Evolutionary conservation across 192 early-diverging fungal genomes (phyloP), one percentile per base, ranked within the genome.

Genomic region (Gigaspora rosea): DNA sequence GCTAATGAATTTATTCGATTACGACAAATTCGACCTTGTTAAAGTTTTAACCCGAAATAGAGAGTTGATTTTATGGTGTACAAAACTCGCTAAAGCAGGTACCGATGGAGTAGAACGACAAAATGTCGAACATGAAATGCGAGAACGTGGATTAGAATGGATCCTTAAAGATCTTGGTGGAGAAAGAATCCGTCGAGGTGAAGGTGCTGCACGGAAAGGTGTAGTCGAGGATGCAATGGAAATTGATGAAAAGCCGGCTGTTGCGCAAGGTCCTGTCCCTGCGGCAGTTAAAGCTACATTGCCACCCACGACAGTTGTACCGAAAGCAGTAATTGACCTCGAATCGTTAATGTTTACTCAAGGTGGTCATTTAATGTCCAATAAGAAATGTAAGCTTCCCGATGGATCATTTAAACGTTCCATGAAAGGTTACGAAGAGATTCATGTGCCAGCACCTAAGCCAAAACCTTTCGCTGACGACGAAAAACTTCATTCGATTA

Each of bases 341-440:
- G 92, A 96, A 0, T 84, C 92, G 7, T 81, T 99, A 61, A 85
- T 89, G 33, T 99, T 99, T 82, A 80, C 90, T 71, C 94, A 98
- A 84, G 98, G 98, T 68, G 92, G 93, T 7, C 98, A 97, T 73
- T 84, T 98, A 62, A 99, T 98, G 97, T 95, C 97, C 36, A 99
- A 99, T 87, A 97, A 97, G 77, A 93, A 93, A 78, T 94, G 93
- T 73, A 90, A 90, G 78, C 85, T 98, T 10, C 98, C 98, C 13
- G 88, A 93, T 75, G 98, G 98, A 15, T 95, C 97, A 9, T 93
- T 95, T 80, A 97, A 96, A 85, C 84, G 89, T 20, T 89, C 90
- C 13, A 93, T 95, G 84, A 89, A 92, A 69, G 94, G 95, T 8
- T 98, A 95, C 80, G 95, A 97, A 80, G 97, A 98, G 78, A 91